phyloP scores from a whole-genome alignment of 257 asterid species.

The Petunia axillaris region DNA sequence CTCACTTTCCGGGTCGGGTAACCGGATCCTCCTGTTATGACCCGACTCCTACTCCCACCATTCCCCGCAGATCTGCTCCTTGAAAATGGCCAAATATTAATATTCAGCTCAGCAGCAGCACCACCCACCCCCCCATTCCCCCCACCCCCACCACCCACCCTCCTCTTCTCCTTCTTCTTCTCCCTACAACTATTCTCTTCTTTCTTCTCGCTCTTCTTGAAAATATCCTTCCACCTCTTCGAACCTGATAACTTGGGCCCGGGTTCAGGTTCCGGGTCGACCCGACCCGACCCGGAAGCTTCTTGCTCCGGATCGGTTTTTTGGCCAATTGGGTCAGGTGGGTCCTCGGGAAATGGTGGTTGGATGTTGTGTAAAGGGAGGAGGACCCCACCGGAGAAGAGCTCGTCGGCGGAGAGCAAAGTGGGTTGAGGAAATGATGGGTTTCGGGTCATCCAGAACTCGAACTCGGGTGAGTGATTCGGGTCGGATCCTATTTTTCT shows the following conservation, averaged over 20 bases:
- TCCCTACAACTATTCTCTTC: conserved; percentile 27
- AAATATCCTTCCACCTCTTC: conserved; percentile 84
- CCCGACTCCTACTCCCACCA: conserved; percentile 65
- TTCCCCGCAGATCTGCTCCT: conserved; percentile 97
- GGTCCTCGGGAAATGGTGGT: conserved; percentile 31
- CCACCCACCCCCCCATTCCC: conserved; percentile 35
- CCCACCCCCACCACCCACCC: conserved; percentile 47
- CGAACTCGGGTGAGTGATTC: conserved; percentile 76
- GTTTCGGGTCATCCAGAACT: conserved; percentile 80
- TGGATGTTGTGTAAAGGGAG: conserved; percentile 78
- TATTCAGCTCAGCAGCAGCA: conserved; percentile 85
- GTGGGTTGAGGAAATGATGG: conserved; percentile 71
- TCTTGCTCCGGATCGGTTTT: conserved; percentile 27
- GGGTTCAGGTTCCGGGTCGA: conserved; percentile 25
- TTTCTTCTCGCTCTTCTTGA: conserved; percentile 51
- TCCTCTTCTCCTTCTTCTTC: conserved; percentile 48
- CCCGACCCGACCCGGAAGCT: conserved; percentile 48
- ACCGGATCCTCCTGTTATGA: conserved; percentile 41
- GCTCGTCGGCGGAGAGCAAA: conserved; percentile 84
- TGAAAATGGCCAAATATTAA: conserved; percentile 87
- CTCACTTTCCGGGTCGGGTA: conserved; percentile 70
- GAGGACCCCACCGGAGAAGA: conserved; percentile 83
- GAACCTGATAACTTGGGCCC: background rate
- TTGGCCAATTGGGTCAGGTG: conserved; percentile 12
- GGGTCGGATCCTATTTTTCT: conserved; percentile 50